phyloP scores from a whole-genome alignment of 2,329 filamentous ascomycete species.

The Chaetomiaceae sp. region DNA sequence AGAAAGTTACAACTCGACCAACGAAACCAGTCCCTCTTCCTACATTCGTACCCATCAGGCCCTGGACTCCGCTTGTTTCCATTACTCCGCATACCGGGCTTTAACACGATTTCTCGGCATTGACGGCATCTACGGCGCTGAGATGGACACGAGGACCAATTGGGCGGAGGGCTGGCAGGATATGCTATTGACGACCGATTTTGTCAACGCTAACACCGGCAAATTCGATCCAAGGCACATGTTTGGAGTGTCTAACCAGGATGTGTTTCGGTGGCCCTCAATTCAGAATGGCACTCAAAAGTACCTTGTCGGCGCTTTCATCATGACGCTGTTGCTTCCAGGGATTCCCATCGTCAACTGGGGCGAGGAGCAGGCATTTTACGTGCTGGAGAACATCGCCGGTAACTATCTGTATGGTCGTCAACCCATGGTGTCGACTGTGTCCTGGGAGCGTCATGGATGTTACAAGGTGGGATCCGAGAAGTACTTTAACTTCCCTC shows the following conservation, averaged over 20 bases:
- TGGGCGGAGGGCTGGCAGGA: slow-evolving; percentile 46
- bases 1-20: slow-evolving; percentile 33
- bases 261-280: slow-evolving; percentile 60
- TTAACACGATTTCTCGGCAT: slow-evolving; percentile 57
- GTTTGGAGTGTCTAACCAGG: slow-evolving; percentile 49
- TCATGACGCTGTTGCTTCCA: slow-evolving; percentile 48
- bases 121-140: slow-evolving; percentile 52
- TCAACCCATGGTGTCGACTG: slow-evolving; percentile 56
- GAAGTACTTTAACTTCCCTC: slow-evolving; percentile 55
- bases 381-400: slow-evolving; percentile 60
- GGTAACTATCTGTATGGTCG: slow-evolving; percentile 63
- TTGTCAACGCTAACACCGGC: slow-evolving; percentile 23
- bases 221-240: slow-evolving; percentile 21
- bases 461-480: slow-evolving; percentile 55
- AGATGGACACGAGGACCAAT: slow-evolving; percentile 50
- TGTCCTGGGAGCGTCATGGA: slow-evolving; percentile 61
- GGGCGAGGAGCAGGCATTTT: slow-evolving; percentile 64
- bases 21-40: slow-evolving; percentile 39
- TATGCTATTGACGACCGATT: slow-evolving; percentile 47
- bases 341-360: slow-evolving; percentile 45
- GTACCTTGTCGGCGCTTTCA: slow-evolving; percentile 52
- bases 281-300: slow-evolving; percentile 52
- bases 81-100: slow-evolving; percentile 59
- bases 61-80: slow-evolving; percentile 41
- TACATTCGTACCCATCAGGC: slow-evolving; percentile 42